A percentile compares a stretch with the other conserved stretches of the same genome.
phyloP scores from a whole-genome alignment of 148 eudicot species.

The Vaccinium darrowii region DNA sequence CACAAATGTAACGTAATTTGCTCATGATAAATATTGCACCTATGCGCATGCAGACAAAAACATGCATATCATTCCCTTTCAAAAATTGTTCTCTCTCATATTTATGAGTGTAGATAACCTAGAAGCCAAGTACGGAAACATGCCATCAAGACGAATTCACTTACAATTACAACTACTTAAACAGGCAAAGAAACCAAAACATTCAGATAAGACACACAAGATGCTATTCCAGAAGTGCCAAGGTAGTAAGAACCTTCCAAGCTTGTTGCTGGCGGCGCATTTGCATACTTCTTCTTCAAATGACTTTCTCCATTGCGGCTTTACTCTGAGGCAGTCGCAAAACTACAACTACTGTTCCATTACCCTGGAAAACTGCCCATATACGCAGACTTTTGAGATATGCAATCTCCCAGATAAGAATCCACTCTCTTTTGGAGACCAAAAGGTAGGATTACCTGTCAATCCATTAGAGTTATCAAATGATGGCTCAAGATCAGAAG shows the following conservation, averaged over 20 bases:
- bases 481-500: not conserved
- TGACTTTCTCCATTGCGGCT: conserved; percentile 54
- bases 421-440: conserved; percentile 70
- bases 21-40: not conserved
- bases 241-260: conserved; percentile 67
- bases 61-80: not conserved
- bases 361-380: conserved; percentile 34
- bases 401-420: conserved; percentile 52
- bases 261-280: conserved; percentile 65
- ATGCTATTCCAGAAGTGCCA: conserved; percentile 2
- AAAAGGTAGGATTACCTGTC: conserved; percentile 63
- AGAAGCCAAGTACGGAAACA: not conserved
- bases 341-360: conserved; percentile 68
- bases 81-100: not conserved
- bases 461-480: conserved; percentile 18
- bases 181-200: not conserved
- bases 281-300: conserved; percentile 52
- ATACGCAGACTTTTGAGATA: conserved; percentile 52
- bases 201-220: no score
- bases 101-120: not conserved
- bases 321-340: conserved; percentile 44
- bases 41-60: not conserved
- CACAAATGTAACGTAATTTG: not conserved
- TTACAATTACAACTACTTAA: not conserved
- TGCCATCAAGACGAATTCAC: not conserved